Percentiles rank a stretch among this genome's conserved stretches.
These are phyloP conservation scores for Zymoseptoria ardabiliae DNA, from an alignment of 2,329 filamentous ascomycete genomes.

Conservation along the genomic window DNA sequence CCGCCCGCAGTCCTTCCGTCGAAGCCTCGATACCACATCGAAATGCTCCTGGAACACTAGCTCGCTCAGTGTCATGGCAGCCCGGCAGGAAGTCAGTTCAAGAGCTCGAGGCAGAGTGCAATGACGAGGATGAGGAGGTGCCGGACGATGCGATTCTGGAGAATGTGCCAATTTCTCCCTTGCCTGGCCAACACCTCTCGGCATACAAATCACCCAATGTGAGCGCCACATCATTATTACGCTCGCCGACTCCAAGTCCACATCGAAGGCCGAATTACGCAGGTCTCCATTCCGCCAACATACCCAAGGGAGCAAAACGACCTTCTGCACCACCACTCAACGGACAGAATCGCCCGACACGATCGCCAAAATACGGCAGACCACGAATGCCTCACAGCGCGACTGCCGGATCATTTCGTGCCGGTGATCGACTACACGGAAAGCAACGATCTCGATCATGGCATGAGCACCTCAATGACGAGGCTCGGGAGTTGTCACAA, in stretches of 20 bases:
- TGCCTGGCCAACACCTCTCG: conserved; percentile 29
- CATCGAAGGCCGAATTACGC: conserved; percentile 25
- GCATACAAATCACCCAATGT: conserved; percentile 16
- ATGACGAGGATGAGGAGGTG: conserved; percentile 67
- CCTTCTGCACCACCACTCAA: conserved; percentile 24
- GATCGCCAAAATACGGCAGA: conserved; percentile 23
- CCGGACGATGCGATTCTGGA: conserved; percentile 72
- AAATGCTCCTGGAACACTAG: neutral
- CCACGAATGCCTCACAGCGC: conserved; percentile 26
- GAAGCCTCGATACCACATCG: conserved; percentile 3
- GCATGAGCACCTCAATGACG: conserved; percentile 63
- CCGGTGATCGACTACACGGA: conserved; percentile 18
- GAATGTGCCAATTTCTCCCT: conserved; percentile 73
- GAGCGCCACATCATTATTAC: conserved; percentile 5
- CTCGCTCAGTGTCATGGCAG: conserved; percentile 50
- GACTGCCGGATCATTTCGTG: conserved; percentile 22
- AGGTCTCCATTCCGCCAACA: conserved; percentile 29
- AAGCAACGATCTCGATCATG: conserved; percentile 57
- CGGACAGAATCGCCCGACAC: conserved; percentile 17
- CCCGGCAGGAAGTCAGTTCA: conserved; percentile 59
- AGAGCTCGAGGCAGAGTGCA: conserved; percentile 70
- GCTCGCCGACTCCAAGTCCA: conserved; percentile 29
- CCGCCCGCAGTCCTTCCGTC: conserved; percentile 11
- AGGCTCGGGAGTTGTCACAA: conserved; percentile 68
- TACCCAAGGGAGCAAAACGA: conserved; percentile 29